These are phyloP conservation scores for Gossypium bickii DNA, from an alignment of 345 rosid species.

Conservation along the genomic window DNA sequence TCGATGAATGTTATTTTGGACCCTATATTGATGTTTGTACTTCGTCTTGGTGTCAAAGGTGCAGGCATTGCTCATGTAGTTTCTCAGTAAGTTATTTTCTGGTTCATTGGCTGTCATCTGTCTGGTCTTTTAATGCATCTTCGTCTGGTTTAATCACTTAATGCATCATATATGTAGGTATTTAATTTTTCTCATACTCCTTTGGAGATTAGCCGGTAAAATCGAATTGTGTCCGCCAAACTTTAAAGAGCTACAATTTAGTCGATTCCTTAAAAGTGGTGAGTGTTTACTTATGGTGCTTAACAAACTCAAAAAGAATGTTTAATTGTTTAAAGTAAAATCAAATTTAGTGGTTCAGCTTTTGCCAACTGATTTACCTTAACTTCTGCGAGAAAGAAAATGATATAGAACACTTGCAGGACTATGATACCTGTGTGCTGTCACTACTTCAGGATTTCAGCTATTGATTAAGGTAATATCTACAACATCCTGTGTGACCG, in stretches of 20 bases:
- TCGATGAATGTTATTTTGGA: constrained; percentile 42
- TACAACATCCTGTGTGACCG: constrained; percentile 56
- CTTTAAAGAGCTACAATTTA: constrained; percentile 32
- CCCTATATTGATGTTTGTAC: constrained; percentile 44
- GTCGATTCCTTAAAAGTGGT: constrained; percentile 42
- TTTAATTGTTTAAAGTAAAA: neutral
- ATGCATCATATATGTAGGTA: constrained; percentile 25
- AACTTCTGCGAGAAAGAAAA: neutral
- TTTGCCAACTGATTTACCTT: constrained; percentile 1
- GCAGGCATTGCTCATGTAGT: constrained; percentile 68
- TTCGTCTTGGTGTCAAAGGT: constrained; percentile 47
- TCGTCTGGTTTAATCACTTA: neutral
- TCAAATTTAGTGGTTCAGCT: neutral
- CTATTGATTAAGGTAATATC: constrained; percentile 51
- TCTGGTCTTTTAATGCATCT: neutral
- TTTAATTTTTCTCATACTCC: constrained; percentile 27
- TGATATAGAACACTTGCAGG: constrained; percentile 5
- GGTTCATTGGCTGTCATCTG: neutral
- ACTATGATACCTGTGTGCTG: constrained; percentile 3
- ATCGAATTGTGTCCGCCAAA: constrained; percentile 35
- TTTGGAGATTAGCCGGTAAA: constrained; percentile 31
- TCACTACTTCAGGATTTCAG: constrained; percentile 38
- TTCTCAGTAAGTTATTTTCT: constrained; percentile 45
- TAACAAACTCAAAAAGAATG: constrained; percentile 7
- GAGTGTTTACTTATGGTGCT: constrained; percentile 7